A percentile compares a stretch with the other conserved stretches of the same genome.
Evolutionary conservation across 768 basidiomycete species (phyloP).

Genomic region (Psilocybe sp.): DNA sequence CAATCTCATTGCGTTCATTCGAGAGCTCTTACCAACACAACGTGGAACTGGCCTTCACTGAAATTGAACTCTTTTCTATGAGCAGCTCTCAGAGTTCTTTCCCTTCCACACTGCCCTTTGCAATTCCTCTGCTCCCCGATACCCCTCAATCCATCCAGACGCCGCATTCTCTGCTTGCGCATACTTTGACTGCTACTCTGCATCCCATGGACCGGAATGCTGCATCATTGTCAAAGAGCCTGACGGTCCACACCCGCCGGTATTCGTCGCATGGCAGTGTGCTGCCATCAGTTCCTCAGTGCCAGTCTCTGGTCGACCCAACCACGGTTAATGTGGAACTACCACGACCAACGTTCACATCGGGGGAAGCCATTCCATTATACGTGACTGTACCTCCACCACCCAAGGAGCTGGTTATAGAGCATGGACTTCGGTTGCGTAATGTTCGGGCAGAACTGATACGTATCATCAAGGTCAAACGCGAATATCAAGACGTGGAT

Average conservation of each 20-base stretch:
- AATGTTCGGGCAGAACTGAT: slow-evolving; percentile 82
- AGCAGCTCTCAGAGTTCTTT: slow-evolving; percentile 34
- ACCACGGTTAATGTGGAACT: slow-evolving; percentile 68
- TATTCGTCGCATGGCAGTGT: slow-evolving; percentile 64
- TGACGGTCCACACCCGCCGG: slow-evolving; percentile 70
- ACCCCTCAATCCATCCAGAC: slow-evolving; percentile 83
- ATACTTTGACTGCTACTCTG: slow-evolving; percentile 68
- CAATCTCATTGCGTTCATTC: slow-evolving; percentile 61
- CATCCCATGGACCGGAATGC: slow-evolving; percentile 41
- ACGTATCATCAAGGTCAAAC: slow-evolving; percentile 56
- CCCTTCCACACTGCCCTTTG: slow-evolving; percentile 73
- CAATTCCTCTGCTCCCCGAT: slow-evolving; percentile 75
- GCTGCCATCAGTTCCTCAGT: slow-evolving; percentile 60
- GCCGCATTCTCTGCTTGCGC: slow-evolving; percentile 66
- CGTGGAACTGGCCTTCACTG: slow-evolving; percentile 63
- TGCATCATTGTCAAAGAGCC: slow-evolving; percentile 46
- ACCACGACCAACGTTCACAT: slow-evolving; percentile 67
- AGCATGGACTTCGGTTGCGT: slow-evolving; percentile 69
- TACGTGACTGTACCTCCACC: slow-evolving; percentile 84
- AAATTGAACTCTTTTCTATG: slow-evolving; percentile 53
- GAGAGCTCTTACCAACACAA: slow-evolving; percentile 60
- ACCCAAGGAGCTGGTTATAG: slow-evolving; percentile 58
- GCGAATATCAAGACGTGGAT: slow-evolving; percentile 38
- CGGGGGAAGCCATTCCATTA: slow-evolving; percentile 73
- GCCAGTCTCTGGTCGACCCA: slow-evolving; percentile 55